phyloP scores from a whole-genome alignment of 2,329 filamentous ascomycete genomes.

The Pseudophaeomoniella oleicola region DNA sequence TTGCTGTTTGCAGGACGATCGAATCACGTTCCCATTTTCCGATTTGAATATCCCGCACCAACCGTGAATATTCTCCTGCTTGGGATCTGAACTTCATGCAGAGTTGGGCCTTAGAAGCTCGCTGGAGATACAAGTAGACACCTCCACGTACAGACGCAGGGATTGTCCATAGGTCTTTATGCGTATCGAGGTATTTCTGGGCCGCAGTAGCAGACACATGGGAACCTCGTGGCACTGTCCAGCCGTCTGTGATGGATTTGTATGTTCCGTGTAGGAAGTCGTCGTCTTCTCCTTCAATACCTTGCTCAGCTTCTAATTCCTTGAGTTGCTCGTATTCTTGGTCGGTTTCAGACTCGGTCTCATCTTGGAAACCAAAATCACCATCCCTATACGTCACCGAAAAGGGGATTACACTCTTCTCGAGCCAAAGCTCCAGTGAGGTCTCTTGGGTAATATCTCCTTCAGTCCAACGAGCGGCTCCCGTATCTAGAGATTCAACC shows the following conservation, averaged over 20 bases:
- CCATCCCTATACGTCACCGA: conserved; percentile 29
- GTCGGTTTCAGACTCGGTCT: conserved; percentile 37
- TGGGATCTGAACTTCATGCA: conserved; percentile 32
- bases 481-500: conserved; percentile 41
- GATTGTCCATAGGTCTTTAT: conserved; percentile 48
- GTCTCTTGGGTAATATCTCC: conserved; percentile 15
- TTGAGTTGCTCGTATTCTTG: conserved; percentile 43
- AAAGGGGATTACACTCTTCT: conserved; percentile 33
- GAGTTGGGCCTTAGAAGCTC: conserved; percentile 35
- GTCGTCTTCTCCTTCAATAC: conserved; percentile 33
- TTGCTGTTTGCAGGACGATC: conserved; percentile 44
- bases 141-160: conserved; percentile 39
- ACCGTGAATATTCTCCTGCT: conserved; percentile 34
- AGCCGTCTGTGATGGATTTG: conserved; percentile 27
- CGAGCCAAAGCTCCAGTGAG: conserved; percentile 42
- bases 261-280: conserved; percentile 35
- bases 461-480: conserved; percentile 28
- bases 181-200: conserved; percentile 16
- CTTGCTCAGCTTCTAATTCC: conserved; percentile 45
- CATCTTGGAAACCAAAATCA: conserved; percentile 37
- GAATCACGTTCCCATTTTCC: conserved; percentile 46
- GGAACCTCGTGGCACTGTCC: conserved; percentile 12
- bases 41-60: conserved; percentile 39
- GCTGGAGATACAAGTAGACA: conserved; percentile 53
- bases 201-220: conserved; percentile 13